Evolutionary conservation across 352 stramenopile species (phyloP).

Genomic region (Phytophthora nicotianae): DNA sequence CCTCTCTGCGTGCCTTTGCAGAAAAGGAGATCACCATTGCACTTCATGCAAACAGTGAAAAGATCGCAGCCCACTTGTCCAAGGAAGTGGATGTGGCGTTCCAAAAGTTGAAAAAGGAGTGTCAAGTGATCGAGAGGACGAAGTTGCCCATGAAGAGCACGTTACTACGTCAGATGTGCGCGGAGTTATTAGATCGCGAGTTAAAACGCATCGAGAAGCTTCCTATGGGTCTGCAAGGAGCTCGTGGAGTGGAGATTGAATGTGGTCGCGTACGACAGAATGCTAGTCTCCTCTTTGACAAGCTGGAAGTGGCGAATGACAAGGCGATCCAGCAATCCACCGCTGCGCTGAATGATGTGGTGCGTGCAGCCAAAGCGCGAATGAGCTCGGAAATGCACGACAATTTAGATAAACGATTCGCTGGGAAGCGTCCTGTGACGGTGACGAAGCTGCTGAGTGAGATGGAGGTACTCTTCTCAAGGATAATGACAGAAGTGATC

Average conservation of each 20-base stretch:
- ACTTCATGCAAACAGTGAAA: slow-evolving; percentile 72
- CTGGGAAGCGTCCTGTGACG: slow-evolving; percentile 50
- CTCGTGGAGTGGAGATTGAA: slow-evolving; percentile 54
- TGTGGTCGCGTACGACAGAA: slow-evolving; percentile 63
- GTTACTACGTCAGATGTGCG: slow-evolving; percentile 58
- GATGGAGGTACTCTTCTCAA: slow-evolving; percentile 51
- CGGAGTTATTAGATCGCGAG: slow-evolving; percentile 49
- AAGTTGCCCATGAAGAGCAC: slow-evolving; percentile 64
- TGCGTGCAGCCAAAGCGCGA: slow-evolving; percentile 56
- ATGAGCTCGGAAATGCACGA: slow-evolving; percentile 73
- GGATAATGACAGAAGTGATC: slow-evolving; percentile 37
- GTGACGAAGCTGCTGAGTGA: slow-evolving; percentile 63
- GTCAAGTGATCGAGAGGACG: slow-evolving; percentile 58
- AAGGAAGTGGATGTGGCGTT: slow-evolving; percentile 64
- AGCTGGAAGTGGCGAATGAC: slow-evolving; percentile 74
- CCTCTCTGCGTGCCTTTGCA: slow-evolving; percentile 51
- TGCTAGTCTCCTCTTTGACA: slow-evolving; percentile 70
- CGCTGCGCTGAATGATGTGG: slow-evolving; percentile 50
- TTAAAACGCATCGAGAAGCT: slow-evolving; percentile 56
- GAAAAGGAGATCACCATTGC: slow-evolving; percentile 76
- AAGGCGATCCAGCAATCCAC: slow-evolving; percentile 71
- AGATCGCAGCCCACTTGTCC: slow-evolving; percentile 54
- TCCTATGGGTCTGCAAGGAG: slow-evolving; percentile 53
- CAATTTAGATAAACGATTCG: slow-evolving; percentile 64
- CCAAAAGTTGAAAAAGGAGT: slow-evolving; percentile 60